phyloP scores from a whole-genome alignment of 2,329 filamentous ascomycete genomes.

The Eutypella sp. region DNA sequence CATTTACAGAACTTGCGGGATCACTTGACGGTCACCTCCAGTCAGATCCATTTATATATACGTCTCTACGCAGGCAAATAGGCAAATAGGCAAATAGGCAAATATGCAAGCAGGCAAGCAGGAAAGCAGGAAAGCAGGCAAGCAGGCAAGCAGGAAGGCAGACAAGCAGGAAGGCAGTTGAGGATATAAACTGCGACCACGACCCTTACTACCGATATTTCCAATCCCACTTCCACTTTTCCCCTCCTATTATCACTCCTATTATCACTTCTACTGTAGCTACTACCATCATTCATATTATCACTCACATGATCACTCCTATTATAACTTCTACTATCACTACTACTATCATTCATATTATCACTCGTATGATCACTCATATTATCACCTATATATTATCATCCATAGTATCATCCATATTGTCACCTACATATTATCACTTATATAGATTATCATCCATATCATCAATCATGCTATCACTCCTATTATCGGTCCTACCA shows the following conservation, averaged over 20 bases:
- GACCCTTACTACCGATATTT: too few relatives aligned
- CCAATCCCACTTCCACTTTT: not conserved
- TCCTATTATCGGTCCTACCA: too few relatives aligned
- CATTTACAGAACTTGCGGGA: too few relatives aligned
- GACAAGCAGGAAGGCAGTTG: too few relatives aligned
- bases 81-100: too few relatives aligned
- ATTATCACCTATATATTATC: not conserved
- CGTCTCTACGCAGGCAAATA: too few relatives aligned
- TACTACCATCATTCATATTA: not conserved
- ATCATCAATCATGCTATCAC: not conserved
- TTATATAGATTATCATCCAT: not conserved
- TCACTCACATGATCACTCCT: not conserved
- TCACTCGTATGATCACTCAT: not conserved
- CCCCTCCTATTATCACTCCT: not conserved
- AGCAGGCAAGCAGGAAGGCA: too few relatives aligned
- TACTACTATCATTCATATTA: not conserved
- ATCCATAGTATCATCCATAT: not conserved
- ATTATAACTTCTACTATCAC: not conserved
- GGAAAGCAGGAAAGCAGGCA: too few relatives aligned
- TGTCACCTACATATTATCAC: not conserved
- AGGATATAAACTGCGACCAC: too few relatives aligned
- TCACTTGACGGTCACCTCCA: too few relatives aligned
- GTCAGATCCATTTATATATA: too few relatives aligned
- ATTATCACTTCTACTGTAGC: not conserved
- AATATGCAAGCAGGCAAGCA: too few relatives aligned